Evolutionary conservation across 148 eudicot species (phyloP).

Genomic region (Linanthus parryae): DNA sequence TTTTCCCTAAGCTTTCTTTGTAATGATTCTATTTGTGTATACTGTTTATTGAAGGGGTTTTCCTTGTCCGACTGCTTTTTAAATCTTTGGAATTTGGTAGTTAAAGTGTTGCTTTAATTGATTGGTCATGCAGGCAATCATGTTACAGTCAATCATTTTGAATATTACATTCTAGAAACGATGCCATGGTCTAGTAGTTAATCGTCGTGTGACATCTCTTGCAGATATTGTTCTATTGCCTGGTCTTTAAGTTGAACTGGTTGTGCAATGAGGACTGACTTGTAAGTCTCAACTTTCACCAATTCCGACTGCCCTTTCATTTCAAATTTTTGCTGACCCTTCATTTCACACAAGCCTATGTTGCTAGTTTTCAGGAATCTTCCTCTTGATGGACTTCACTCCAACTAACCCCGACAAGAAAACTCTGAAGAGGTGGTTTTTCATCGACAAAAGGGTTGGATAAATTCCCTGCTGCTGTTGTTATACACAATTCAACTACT

Average conservation of each 20-base stretch:
- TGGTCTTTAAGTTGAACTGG: constrained; percentile 3
- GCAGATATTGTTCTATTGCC: constrained; percentile 13
- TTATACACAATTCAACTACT: constrained; percentile 5
- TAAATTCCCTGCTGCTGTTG: constrained; percentile 17
- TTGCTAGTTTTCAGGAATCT: constrained; percentile 31
- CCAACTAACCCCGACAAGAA: constrained; percentile 32
- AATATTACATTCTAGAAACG: no score
- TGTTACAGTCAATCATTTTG: no score
- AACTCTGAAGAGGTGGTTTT: constrained; percentile 57
- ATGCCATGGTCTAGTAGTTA: no score
- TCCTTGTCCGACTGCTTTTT: no score
- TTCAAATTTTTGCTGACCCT: background rate
- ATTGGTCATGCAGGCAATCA: no score
- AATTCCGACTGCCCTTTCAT: background rate
- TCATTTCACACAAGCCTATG: background rate
- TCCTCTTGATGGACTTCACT: constrained; percentile 42
- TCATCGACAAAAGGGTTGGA: constrained; percentile 53
- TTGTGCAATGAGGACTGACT: constrained; percentile 10
- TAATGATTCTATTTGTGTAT: no score
- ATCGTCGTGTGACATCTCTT: no score
- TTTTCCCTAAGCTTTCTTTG: no score
- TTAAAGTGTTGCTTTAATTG: no score
- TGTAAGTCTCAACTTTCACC: constrained; percentile 11
- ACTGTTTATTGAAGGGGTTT: no score
- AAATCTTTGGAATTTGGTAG: no score